A percentile compares a stretch with the other conserved stretches of the same genome.
phyloP scores from a whole-genome alignment of 139 green algal genomes.

The Ettlia oleoabundans region DNA sequence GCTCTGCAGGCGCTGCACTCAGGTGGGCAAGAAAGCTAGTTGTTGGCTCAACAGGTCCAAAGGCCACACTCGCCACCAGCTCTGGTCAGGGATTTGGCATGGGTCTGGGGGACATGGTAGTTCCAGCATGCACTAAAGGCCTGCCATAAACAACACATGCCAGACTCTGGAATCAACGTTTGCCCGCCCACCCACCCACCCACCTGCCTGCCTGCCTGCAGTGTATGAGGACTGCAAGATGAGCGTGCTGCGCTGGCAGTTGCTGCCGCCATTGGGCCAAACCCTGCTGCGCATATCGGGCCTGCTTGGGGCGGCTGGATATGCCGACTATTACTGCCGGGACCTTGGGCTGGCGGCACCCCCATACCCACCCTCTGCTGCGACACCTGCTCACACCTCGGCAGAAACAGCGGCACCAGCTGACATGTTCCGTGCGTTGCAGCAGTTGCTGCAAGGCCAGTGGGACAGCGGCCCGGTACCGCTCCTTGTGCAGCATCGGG shows the following conservation, averaged over 20 bases:
- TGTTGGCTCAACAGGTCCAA: neutral
- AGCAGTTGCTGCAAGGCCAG: constrained; percentile 25
- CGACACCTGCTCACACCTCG: neutral
- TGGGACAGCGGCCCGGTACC: constrained; percentile 23
- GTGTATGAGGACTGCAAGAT: constrained; percentile 76
- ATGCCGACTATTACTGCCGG: constrained; percentile 68
- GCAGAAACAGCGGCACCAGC: neutral
- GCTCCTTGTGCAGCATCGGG: constrained; percentile 15
- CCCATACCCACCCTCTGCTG: neutral
- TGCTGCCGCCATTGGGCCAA: constrained; percentile 52
- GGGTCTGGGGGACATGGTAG: no score
- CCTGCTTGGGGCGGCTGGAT: constrained; percentile 43
- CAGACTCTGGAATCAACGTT: no score
- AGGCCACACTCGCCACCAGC: no score
- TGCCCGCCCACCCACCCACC: no score
- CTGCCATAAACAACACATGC: no score
- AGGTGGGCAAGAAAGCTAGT: constrained; percentile 16
- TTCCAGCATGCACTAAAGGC: no score
- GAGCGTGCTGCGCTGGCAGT: constrained; percentile 55
- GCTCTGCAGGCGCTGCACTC: constrained; percentile 71
- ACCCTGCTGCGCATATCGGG: constrained; percentile 42
- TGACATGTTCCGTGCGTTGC: constrained; percentile 51
- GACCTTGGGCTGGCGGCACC: constrained; percentile 54
- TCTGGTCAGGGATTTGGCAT: no score
- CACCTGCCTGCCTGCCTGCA: constrained; percentile 15